Percentiles rank a stretch among this genome's conserved stretches.
These are phyloP conservation scores for Fusarium brevicatenulatum DNA, from an alignment of 2,329 filamentous ascomycete species.

Conservation along the genomic window DNA sequence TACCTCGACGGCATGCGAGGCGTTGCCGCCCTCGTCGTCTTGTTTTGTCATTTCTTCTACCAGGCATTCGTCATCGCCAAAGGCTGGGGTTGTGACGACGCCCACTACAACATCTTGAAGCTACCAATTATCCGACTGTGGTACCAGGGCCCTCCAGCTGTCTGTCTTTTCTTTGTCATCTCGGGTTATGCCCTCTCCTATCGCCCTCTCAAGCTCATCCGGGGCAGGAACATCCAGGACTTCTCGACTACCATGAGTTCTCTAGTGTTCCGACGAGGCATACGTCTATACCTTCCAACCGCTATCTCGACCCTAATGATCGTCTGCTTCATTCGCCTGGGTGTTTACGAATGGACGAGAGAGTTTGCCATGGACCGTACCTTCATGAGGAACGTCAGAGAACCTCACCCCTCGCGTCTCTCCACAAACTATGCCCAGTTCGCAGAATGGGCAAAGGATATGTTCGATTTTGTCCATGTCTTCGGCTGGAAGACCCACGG, in stretches of 20 bases:
- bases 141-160: constrained; percentile 66
- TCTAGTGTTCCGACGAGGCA: constrained; percentile 61
- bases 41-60: constrained; percentile 67
- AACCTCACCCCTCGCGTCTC: constrained; percentile 57
- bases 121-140: constrained; percentile 64
- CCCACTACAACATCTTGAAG: constrained; percentile 59
- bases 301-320: constrained; percentile 61
- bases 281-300: constrained; percentile 64
- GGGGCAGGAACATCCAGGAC: constrained; percentile 50
- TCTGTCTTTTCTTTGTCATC: constrained; percentile 71
- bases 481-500: constrained; percentile 62
- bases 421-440: constrained; percentile 54
- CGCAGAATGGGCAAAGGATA: constrained; percentile 57
- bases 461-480: constrained; percentile 62
- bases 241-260: constrained; percentile 60
- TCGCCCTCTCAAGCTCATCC: constrained; percentile 59
- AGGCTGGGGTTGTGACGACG: constrained; percentile 57
- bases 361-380: constrained; percentile 55
- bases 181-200: constrained; percentile 70
- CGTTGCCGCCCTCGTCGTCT: constrained; percentile 65
- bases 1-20: constrained; percentile 69
- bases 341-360: constrained; percentile 60
- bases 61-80: constrained; percentile 62
- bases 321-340: constrained; percentile 55
- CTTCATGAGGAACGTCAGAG: constrained; percentile 60